Conservation (phyloP, 805 yeast genomes). For the Candida quercuum region DNA sequence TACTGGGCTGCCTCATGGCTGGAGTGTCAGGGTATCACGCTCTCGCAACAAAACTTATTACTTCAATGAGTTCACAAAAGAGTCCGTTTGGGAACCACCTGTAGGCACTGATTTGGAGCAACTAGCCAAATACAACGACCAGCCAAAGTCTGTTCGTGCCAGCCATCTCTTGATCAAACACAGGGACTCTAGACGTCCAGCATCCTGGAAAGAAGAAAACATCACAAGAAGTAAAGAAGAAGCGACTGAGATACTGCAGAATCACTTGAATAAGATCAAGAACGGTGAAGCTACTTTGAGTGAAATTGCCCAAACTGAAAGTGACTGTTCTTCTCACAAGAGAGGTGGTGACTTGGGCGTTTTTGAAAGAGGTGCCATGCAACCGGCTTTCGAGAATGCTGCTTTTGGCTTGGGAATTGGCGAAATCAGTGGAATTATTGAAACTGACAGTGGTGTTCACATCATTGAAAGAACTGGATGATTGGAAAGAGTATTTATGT, state of each 20-base stretch:
- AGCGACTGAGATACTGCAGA: constrained; percentile 59
- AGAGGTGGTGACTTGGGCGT: constrained; percentile 90
- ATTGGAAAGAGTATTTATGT: constrained; percentile 5
- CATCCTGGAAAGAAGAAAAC: constrained; percentile 79
- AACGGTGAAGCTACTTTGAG: constrained; percentile 62
- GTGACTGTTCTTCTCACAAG: constrained; percentile 83
- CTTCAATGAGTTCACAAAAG: constrained; percentile 61
- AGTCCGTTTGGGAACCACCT: constrained; percentile 91
- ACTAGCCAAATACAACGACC: constrained; percentile 52
- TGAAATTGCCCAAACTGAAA: constrained; percentile 73
- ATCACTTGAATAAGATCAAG: constrained; percentile 51
- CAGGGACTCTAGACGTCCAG: constrained; percentile 77
- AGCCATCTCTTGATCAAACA: constrained; percentile 84
- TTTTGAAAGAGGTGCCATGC: constrained; percentile 91
- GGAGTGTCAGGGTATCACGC: constrained; percentile 77
- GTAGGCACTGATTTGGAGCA: constrained; percentile 63
- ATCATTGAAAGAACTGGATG: constrained; percentile 79
- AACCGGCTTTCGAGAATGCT: constrained; percentile 87
- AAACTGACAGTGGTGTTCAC: constrained; percentile 88
- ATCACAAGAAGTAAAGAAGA: constrained; percentile 82
- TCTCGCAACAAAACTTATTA: constrained; percentile 84
- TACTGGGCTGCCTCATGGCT: constrained; percentile 81
- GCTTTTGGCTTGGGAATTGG: constrained; percentile 79
- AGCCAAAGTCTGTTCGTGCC: constrained; percentile 69
- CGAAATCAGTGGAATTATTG: constrained; percentile 77